These are phyloP conservation scores for Globisporangium polare DNA, from an alignment of 352 stramenopile species.

Conservation along the genomic window DNA sequence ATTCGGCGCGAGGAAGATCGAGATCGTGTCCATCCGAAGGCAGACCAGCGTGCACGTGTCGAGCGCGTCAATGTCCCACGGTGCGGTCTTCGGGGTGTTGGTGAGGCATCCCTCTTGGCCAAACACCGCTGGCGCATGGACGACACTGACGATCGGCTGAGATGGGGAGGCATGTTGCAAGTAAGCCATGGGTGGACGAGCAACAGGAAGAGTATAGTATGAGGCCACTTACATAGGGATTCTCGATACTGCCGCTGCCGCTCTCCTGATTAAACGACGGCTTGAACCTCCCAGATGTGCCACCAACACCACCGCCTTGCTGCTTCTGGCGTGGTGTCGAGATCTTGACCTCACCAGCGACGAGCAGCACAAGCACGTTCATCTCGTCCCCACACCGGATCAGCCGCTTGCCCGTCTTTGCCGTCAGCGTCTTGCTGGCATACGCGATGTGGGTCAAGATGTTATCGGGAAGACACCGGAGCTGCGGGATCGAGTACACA, in stretches of 20 bases:
- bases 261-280: slow-evolving; percentile 7
- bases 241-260: not conserved
- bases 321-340: slow-evolving; percentile 22
- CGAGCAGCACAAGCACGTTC: slow-evolving; percentile 55
- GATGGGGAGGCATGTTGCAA: not conserved
- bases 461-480: slow-evolving; percentile 39
- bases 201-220: not conserved
- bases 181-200: not conserved
- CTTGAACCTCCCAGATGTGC: slow-evolving; percentile 4
- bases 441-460: slow-evolving; percentile 66
- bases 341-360: slow-evolving; percentile 66
- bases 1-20: slow-evolving; percentile 46
- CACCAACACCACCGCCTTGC: not conserved
- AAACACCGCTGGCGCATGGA: slow-evolving; percentile 64
- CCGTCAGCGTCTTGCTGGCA: slow-evolving; percentile 40
- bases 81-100: slow-evolving; percentile 31
- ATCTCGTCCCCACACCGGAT: slow-evolving; percentile 53
- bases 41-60: slow-evolving; percentile 57
- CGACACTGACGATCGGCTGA: slow-evolving; percentile 49
- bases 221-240: slow-evolving; percentile 6
- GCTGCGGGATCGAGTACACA: slow-evolving; percentile 46
- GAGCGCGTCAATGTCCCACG: slow-evolving; percentile 60
- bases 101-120: slow-evolving; percentile 54
- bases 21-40: slow-evolving; percentile 51
- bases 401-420: slow-evolving; percentile 36